Evolutionary conservation across 2,329 filamentous ascomycete genomes (phyloP).

Genomic region (Penicillium oxalicum): DNA sequence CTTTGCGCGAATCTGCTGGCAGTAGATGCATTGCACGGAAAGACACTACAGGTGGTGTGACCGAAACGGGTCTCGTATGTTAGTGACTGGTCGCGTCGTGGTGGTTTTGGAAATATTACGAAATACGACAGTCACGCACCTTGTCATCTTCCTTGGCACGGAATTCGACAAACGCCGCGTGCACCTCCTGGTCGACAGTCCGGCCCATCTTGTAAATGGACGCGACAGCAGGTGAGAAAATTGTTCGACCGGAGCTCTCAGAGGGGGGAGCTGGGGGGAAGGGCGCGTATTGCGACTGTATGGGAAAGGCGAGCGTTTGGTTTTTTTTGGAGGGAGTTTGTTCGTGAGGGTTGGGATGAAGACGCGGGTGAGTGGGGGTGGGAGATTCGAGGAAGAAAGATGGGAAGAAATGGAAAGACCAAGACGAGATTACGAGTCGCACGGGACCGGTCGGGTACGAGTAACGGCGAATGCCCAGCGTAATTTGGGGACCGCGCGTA

Average conservation of each 20-base stretch:
- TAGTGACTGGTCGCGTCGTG: constrained; percentile 30
- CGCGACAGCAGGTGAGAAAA: constrained; percentile 6
- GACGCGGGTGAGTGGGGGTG: constrained; percentile 10
- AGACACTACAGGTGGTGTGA: constrained; percentile 38
- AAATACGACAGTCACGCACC: constrained; percentile 39
- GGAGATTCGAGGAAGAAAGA: constrained; percentile 9
- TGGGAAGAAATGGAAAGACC: constrained; percentile 20
- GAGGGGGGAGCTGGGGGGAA: background rate
- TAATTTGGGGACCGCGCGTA: constrained; percentile 18
- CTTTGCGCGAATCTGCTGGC: constrained; percentile 49
- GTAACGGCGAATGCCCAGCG: constrained; percentile 15
- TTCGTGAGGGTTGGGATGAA: background rate
- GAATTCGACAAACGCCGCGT: constrained; percentile 50
- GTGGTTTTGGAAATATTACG: constrained; percentile 36
- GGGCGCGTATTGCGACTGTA: background rate
- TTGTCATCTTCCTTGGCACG: constrained; percentile 50
- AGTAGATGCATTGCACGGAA: constrained; percentile 50
- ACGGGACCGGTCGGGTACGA: background rate
- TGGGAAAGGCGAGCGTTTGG: constrained; percentile 18
- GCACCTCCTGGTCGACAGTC: constrained; percentile 48
- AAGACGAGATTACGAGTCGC: constrained; percentile 18
- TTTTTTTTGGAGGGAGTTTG: constrained; percentile 6
- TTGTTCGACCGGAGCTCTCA: constrained; percentile 13
- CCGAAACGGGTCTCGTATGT: constrained; percentile 25
- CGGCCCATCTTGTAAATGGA: constrained; percentile 40